Evolutionary conservation across 345 rosid species (phyloP).

Genomic region (Salix purpurea): DNA sequence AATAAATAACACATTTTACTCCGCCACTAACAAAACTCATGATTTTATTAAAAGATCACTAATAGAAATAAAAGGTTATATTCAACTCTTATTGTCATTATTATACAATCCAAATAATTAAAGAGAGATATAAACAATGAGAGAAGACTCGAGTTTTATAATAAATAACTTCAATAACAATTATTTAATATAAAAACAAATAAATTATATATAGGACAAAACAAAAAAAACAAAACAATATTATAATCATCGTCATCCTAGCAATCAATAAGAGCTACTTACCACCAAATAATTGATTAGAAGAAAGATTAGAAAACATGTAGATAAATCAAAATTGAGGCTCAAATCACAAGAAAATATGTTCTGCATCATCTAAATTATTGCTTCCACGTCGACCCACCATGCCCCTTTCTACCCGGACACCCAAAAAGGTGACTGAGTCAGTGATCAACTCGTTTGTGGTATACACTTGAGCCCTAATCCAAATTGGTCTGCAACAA

Average conservation of each 20-base stretch:
- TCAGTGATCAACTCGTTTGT: conserved; percentile 23
- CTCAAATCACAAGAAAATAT: background rate
- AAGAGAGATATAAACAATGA: too few relatives aligned
- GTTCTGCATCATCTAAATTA: background rate
- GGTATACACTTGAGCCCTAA: conserved; percentile 17
- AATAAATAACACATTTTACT: too few relatives aligned
- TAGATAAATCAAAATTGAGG: conserved; percentile 1
- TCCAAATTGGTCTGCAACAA: conserved; percentile 13
- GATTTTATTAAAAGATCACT: too few relatives aligned
- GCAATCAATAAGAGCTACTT: background rate
- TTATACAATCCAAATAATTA: too few relatives aligned
- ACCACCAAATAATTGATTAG: background rate
- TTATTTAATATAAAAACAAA: too few relatives aligned
- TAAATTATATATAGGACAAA: too few relatives aligned
- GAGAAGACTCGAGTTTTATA: too few relatives aligned
- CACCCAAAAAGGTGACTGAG: conserved; percentile 25
- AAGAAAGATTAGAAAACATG: background rate
- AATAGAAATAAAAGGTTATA: too few relatives aligned
- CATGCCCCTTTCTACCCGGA: conserved; percentile 23
- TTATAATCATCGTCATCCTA: background rate
- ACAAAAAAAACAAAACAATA: too few relatives aligned
- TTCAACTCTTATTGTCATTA: too few relatives aligned
- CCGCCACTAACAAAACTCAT: too few relatives aligned
- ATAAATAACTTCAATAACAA: too few relatives aligned
- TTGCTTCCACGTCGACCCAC: conserved; percentile 19